phyloP scores from a whole-genome alignment of 331 rosid genomes.

The Quercus phellos region DNA sequence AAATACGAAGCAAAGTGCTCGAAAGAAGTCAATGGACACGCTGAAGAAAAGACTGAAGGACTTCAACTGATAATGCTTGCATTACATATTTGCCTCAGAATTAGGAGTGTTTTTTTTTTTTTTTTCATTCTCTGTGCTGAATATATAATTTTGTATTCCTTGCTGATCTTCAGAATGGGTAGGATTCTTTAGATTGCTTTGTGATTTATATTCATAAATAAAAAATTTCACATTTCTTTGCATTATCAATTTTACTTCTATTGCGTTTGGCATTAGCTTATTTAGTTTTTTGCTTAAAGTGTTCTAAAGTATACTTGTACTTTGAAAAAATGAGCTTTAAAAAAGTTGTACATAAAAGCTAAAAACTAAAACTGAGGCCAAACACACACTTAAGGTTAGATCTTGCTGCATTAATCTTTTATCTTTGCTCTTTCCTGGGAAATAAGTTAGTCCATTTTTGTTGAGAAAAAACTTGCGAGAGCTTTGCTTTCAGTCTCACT shows the following conservation, averaged over 20 bases:
- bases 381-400: not conserved
- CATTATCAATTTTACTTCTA: not conserved
- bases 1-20: conserved; percentile 63
- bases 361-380: too few species aligned
- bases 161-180: conserved; percentile 25
- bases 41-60: conserved; percentile 90
- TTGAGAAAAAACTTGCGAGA: not conserved
- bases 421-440: not conserved
- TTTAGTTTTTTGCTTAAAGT: too few species aligned
- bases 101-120: conserved; percentile 14
- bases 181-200: conserved; percentile 21
- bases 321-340: too few species aligned
- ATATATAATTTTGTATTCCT: not conserved
- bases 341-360: too few species aligned
- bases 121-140: too few species aligned
- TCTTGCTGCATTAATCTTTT: not conserved
- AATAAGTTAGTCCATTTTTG: not conserved
- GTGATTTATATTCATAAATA: conserved; percentile 1
- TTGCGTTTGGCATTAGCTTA: too few species aligned
- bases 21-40: conserved; percentile 82
- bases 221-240: conserved; percentile 1
- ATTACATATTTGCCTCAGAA: conserved; percentile 24
- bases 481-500: not conserved
- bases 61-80: conserved; percentile 43
- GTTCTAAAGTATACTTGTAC: too few species aligned